Evolutionary conservation across 179 eudicot genomes (phyloP), one percentile per base, ranked within the genome.

Genomic region (Beta macrorhiza): DNA sequence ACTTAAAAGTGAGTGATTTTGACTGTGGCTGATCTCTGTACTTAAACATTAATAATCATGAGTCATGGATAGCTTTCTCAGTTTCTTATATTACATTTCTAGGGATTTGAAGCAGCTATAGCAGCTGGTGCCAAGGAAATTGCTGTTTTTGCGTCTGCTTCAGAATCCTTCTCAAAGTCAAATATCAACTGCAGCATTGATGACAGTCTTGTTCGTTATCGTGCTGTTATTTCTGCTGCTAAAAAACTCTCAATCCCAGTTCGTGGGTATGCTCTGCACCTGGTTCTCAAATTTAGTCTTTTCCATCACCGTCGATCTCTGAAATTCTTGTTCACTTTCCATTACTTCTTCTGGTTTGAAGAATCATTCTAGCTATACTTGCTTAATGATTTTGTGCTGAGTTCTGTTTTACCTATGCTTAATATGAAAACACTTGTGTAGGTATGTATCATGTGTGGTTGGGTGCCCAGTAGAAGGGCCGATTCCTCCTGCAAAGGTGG

Each of bases 81-180:
- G 44, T 6, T 78, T 55, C 49, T 10, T 67, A 14, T 2, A 64
- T 53, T 77, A 2, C 45, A n/a, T 58, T 57, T 51, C 14, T 83
- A 96, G 99, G 99, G 99, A 44, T 97, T 94, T 86, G 99, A 96
- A 84, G 97, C 98, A 20, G 99, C 99, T 68, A 82, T 92, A 76
- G 95, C 95, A 72, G 92, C 98, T 83, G 99, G 97, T 84, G 99
- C 92, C 51, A 97, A 89, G 84, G 99, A 97, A 81, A 93, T 97
- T 69, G 98, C 99, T n/a, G 82, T 97, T 67, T 97, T 97, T 87
- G 99, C 99, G 82, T 90, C 99, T 16, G 98, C 98, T 81, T 97
- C 99, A 52, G 99, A 97, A 84, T 91, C 97, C 11, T 97, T 97
- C 84, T 97, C 98, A 44, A 87, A 82, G 83, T 92, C 99, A 13